phyloP scores from a whole-genome alignment of 192 early-diverging fungal species.

The Umbelopsis sp. region DNA sequence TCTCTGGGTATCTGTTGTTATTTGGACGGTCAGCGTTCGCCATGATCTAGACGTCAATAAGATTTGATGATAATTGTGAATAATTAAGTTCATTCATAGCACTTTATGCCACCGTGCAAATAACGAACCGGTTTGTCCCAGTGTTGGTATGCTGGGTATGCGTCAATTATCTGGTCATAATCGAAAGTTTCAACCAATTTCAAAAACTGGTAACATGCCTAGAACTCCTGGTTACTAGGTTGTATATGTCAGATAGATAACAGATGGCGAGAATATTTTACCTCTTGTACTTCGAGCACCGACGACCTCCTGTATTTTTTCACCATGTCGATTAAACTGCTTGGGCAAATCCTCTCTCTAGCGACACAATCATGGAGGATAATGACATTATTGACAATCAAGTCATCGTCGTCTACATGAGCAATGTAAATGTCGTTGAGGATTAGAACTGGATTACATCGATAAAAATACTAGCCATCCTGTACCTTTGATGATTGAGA shows the following conservation, averaged over 20 bases:
- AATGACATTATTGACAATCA: conserved; percentile 28
- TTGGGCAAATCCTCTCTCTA: conserved; percentile 18
- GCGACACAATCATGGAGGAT: conserved; percentile 24
- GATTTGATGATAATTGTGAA: too few relatives aligned
- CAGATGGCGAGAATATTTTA: not conserved
- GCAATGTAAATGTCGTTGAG: not conserved
- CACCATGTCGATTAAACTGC: not conserved
- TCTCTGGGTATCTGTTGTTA: not conserved
- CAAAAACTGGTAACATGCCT: conserved; percentile 7
- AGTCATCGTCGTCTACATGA: conserved; percentile 19
- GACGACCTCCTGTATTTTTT: conserved; percentile 13
- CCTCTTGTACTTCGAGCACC: conserved; percentile 18
- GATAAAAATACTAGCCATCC: not conserved
- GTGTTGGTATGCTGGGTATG: not conserved
- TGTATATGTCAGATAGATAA: not conserved
- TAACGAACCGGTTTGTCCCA: conserved; percentile 1
- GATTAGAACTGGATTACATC: not conserved
- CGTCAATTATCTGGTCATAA: not conserved
- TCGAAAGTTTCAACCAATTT: not conserved
- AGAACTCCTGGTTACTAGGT: not conserved
- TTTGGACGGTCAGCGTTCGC: not conserved
- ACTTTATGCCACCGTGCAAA: too few relatives aligned
- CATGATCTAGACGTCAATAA: not conserved
- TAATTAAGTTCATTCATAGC: too few relatives aligned
- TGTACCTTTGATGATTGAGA: conserved; percentile 28